These are phyloP conservation scores for Kazachstania psychrophila DNA, from an alignment of 805 yeast genomes.

Conservation along the genomic window DNA sequence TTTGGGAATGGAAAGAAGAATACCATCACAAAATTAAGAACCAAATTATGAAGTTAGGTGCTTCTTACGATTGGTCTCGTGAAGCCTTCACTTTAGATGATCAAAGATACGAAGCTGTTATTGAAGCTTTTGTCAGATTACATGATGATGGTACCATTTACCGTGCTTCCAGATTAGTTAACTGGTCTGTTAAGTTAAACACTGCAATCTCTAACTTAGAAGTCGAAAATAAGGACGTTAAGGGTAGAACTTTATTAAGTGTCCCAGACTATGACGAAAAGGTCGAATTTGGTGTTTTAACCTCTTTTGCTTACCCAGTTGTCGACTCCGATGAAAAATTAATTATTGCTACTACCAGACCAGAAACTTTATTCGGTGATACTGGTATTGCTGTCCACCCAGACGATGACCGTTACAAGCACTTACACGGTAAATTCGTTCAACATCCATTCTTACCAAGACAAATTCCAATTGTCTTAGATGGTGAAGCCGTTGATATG, in stretches of 20 bases:
- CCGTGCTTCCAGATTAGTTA: conserved; percentile 85
- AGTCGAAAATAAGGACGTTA: conserved; percentile 83
- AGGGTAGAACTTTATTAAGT: conserved; percentile 68
- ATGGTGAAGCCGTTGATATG: conserved; percentile 94
- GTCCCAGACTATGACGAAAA: conserved; percentile 88
- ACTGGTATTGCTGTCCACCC: conserved; percentile 98
- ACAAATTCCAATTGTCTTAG: conserved; percentile 79
- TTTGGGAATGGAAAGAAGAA: conserved; percentile 98
- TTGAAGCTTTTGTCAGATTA: conserved; percentile 81
- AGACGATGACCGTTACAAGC: conserved; percentile 82
- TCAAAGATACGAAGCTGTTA: conserved; percentile 65
- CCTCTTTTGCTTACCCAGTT: conserved; percentile 89
- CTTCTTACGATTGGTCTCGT: conserved; percentile 92
- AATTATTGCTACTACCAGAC: conserved; percentile 96
- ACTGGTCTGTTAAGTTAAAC: conserved; percentile 92
- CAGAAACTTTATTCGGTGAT: conserved; percentile 97
- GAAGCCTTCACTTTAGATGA: conserved; percentile 92
- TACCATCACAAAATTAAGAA: conserved; percentile 78
- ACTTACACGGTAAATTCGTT: conserved; percentile 88
- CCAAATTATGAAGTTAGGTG: conserved; percentile 83
- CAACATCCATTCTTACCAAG: conserved; percentile 84
- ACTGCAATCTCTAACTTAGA: conserved; percentile 95
- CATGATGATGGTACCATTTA: conserved; percentile 94
- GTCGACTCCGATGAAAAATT: conserved; percentile 78
- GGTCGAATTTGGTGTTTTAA: conserved; percentile 92